Evolutionary conservation across 306 rosid genomes (phyloP).

Genomic region (Ormosia semicastrata): DNA sequence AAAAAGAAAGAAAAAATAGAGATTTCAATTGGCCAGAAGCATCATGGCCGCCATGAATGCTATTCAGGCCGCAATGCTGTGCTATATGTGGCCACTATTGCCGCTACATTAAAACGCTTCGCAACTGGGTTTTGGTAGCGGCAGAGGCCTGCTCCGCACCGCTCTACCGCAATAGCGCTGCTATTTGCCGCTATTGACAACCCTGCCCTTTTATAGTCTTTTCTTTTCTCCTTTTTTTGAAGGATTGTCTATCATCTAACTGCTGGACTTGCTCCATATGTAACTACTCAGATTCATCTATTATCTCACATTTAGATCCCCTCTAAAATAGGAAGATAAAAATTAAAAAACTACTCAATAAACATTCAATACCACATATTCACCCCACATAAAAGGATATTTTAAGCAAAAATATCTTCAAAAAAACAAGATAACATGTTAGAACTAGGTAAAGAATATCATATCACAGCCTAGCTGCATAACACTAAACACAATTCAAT

Average conservation of each 20-base stretch:
- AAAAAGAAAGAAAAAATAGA: no score
- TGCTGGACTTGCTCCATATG: neutral
- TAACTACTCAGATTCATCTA: neutral
- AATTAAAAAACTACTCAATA: neutral
- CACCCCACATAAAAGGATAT: neutral
- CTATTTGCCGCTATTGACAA: no score
- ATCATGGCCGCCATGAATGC: no score
- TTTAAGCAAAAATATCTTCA: neutral
- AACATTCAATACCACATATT: neutral
- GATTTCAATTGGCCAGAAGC: no score
- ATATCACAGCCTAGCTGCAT: constrained; percentile 2
- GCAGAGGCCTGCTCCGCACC: no score
- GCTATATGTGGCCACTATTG: no score
- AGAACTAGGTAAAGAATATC: constrained; percentile 3
- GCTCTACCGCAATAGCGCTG: no score
- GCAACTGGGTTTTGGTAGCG: no score
- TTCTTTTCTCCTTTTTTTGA: neutral
- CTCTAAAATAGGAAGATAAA: neutral
- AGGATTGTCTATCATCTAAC: neutral
- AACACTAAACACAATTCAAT: neutral
- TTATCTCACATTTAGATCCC: neutral
- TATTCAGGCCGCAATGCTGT: no score
- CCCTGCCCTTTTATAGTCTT: neutral
- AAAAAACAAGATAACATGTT: neutral
- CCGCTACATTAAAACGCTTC: no score